phyloP scores from a whole-genome alignment of 192 early-diverging fungal species.

The Coemansia sp. region DNA sequence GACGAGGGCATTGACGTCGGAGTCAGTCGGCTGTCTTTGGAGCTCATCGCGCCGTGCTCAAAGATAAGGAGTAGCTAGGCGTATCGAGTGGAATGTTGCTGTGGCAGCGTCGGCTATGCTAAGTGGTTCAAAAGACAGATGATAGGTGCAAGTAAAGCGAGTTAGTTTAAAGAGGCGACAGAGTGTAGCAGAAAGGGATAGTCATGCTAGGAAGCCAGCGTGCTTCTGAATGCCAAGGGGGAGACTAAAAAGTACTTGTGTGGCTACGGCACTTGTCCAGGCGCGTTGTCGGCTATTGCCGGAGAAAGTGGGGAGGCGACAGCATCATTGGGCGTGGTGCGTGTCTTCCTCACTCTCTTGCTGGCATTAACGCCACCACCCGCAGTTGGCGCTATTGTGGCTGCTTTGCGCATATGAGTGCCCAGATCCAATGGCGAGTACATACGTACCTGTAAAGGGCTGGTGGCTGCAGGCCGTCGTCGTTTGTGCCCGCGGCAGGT shows the following conservation, averaged over 20 bases:
- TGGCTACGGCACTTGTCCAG: neutral
- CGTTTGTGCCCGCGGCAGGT: neutral
- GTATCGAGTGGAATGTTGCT: neutral
- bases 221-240: neutral
- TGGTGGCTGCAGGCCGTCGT: neutral
- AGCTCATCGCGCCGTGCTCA: constrained; percentile 5
- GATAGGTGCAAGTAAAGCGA: neutral
- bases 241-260: neutral
- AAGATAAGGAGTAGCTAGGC: neutral
- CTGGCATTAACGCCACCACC: constrained; percentile 5
- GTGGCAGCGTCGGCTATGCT: neutral
- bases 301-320: neutral
- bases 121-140: neutral
- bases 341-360: neutral
- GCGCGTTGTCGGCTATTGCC: constrained; percentile 7
- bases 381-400: neutral
- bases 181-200: neutral
- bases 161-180: neutral
- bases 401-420: neutral
- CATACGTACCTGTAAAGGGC: neutral
- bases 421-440: neutral
- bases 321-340: constrained; percentile 1
- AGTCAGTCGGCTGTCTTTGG: neutral
- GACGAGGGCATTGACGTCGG: constrained; percentile 20
- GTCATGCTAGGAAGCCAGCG: neutral